Evolutionary conservation across 257 asterid genomes (phyloP), one percentile per base, ranked within the genome.

Genomic region (Lantana camara): DNA sequence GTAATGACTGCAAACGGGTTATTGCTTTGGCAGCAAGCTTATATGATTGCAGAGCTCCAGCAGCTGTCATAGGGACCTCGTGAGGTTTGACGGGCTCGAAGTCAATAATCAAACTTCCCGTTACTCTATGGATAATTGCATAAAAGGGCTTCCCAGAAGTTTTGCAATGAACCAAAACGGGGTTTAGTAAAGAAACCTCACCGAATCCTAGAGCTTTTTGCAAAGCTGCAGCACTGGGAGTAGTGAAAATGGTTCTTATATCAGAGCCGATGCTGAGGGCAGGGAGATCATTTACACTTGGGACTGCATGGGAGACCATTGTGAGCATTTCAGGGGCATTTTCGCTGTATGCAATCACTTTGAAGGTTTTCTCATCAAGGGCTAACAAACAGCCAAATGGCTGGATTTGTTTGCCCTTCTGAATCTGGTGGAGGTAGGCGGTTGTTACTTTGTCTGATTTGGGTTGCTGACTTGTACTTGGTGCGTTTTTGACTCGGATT

Each of bases 61-160:
- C 99, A 32, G 99, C 97, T 50, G 99, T 90, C 96, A 87, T 83
- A 30, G 99, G 96, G 38, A 84, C 97, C 78, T 93, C 99, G 40
- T 83, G 84, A 58, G 96, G 97, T 79, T 87, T 93, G 66, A 93
- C 99, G 11, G 97, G 99, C 93, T 93, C 99, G 50, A 93, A 93
- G 75, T 93, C 99, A 12, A 93, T 72, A 19, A 93, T 79, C 46
- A 93, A 77, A 73, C 94, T 79, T 34, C 96, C 95, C 0, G 99
- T 93, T 49, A 93, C 97, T 70, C 97, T 73, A 44, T 93, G 99
- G 51, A 93, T 74, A 66, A 93, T 93, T 17, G 99, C 99, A 55
- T 93, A 93, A 54, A 83, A 90, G 0, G 99, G 99, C 83, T 93
- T 93, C 68, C 97, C 97, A 3, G 99, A 90, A 44, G 92, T 85